Evolutionary conservation across 2,329 filamentous ascomycete genomes (phyloP).

Genomic region (Colletotrichum limetticola): DNA sequence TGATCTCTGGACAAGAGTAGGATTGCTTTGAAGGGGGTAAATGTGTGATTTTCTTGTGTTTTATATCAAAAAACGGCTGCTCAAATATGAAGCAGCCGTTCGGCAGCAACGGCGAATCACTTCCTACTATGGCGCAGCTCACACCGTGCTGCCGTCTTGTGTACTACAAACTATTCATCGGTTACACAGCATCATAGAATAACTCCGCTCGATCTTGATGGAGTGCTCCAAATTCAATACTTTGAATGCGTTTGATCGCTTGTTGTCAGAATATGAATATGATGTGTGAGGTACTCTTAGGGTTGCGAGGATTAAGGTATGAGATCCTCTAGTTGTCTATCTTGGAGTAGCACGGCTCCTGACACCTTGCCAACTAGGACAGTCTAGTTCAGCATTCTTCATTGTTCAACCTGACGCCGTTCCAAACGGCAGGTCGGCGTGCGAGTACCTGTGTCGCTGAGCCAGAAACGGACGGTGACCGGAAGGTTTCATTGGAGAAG

Average conservation of each 20-base stretch:
- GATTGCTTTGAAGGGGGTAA: background rate
- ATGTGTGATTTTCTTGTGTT: background rate
- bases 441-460: background rate
- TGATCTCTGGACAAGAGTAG: background rate
- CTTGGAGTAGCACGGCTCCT: background rate
- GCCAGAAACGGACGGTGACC: background rate
- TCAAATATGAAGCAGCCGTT: background rate
- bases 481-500: background rate
- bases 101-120: conserved; percentile 1
- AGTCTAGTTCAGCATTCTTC: background rate
- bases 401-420: background rate
- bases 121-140: background rate
- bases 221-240: background rate
- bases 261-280: background rate
- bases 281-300: background rate
- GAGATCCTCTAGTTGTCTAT: too few species aligned
- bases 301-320: background rate
- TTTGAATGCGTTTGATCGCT: background rate
- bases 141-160: background rate
- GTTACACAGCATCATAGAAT: conserved; percentile 15
- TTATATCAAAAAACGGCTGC: conserved; percentile 10
- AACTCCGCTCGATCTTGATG: conserved; percentile 23
- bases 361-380: background rate
- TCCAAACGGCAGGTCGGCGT: background rate
- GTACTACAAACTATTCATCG: conserved; percentile 10